Percentiles rank a stretch among this genome's conserved stretches.
Evolutionary conservation across 306 rosid genomes (phyloP).

Genomic region (Corylus avellana): DNA sequence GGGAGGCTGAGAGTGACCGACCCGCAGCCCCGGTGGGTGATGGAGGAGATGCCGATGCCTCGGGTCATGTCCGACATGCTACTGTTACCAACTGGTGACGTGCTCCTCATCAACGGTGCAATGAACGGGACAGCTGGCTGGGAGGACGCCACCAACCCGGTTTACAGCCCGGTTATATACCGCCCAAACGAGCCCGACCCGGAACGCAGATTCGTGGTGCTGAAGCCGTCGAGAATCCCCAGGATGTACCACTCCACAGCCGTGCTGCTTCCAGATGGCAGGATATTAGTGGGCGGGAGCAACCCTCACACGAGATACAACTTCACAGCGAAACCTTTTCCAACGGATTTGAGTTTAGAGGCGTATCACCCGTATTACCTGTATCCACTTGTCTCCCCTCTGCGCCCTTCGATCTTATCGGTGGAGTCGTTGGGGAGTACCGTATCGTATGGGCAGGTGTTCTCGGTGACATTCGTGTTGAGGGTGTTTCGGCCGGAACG

Average conservation of each 20-base stretch:
- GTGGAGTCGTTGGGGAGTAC: constrained; percentile 30
- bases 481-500: neutral
- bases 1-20: constrained; percentile 57
- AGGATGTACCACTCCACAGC: constrained; percentile 81
- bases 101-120: constrained; percentile 69
- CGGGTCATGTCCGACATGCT: constrained; percentile 79
- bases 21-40: constrained; percentile 54
- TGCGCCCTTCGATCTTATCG: constrained; percentile 49
- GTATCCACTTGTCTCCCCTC: neutral
- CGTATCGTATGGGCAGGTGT: constrained; percentile 36
- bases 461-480: constrained; percentile 46
- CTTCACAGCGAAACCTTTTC: constrained; percentile 47
- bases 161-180: constrained; percentile 51
- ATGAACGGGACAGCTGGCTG: constrained; percentile 71
- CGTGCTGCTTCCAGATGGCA: constrained; percentile 60
- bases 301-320: constrained; percentile 63
- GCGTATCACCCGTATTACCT: constrained; percentile 59
- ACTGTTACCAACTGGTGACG: constrained; percentile 56
- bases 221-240: constrained; percentile 43
- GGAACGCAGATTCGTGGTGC: constrained; percentile 30
- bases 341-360: constrained; percentile 70
- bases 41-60: constrained; percentile 65
- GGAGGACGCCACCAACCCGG: constrained; percentile 63
- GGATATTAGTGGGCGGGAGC: constrained; percentile 79
- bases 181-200: constrained; percentile 24